phyloP scores from a whole-genome alignment of 805 yeast species.

The Lachancea dasiensis region DNA sequence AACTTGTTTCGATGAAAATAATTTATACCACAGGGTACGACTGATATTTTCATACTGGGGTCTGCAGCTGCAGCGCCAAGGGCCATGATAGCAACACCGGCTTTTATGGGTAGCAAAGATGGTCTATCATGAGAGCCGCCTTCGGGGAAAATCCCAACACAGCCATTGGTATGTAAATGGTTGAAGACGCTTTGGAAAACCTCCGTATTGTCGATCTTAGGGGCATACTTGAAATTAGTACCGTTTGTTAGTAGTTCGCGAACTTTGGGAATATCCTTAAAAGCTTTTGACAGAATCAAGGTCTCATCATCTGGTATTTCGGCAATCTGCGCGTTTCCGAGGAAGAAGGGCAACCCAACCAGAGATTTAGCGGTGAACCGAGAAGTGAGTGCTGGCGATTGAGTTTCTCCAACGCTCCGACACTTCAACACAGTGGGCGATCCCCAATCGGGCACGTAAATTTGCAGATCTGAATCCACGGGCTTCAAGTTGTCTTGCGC shows the following conservation, averaged over 20 bases:
- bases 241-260: constrained; percentile 46
- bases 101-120: constrained; percentile 82
- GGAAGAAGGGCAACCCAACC: constrained; percentile 67
- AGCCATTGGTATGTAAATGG: constrained; percentile 69
- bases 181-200: constrained; percentile 80
- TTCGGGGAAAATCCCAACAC: constrained; percentile 91
- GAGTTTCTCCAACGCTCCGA: constrained; percentile 25
- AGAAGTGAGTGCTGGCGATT: constrained; percentile 54
- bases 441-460: constrained; percentile 45
- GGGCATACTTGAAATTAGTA: constrained; percentile 65
- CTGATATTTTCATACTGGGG: constrained; percentile 67
- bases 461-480: constrained; percentile 56
- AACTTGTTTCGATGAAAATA: constrained; percentile 93
- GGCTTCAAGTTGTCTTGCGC: constrained; percentile 74
- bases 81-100: constrained; percentile 98
- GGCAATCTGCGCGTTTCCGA: constrained; percentile 69
- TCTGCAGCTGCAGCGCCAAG: constrained; percentile 81
- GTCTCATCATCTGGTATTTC: constrained; percentile 69
- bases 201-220: constrained; percentile 72
- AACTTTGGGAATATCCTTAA: constrained; percentile 45
- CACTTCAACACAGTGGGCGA: constrained; percentile 56
- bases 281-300: constrained; percentile 58
- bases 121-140: constrained; percentile 98
- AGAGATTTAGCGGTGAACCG: constrained; percentile 60
- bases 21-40: constrained; percentile 94